phyloP scores from a whole-genome alignment of 139 green algal genomes.

The Picochlorum sp. region DNA sequence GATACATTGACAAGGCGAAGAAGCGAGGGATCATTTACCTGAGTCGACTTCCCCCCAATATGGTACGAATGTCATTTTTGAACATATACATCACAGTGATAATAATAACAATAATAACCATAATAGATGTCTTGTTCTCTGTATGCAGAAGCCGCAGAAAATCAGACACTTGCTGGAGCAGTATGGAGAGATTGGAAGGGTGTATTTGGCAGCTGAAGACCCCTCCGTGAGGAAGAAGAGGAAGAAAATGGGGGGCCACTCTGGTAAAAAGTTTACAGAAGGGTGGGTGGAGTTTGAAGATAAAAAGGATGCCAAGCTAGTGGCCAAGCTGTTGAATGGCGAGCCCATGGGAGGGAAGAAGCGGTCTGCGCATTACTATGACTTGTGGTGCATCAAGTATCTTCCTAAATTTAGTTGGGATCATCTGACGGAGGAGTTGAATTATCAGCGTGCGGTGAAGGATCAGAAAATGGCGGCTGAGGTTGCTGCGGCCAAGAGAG shows the following conservation, averaged over 20 bases:
- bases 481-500: constrained; percentile 73
- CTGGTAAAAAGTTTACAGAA: constrained; percentile 89
- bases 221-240: constrained; percentile 29
- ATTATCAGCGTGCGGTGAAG: constrained; percentile 58
- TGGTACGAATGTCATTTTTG: constrained; percentile 24
- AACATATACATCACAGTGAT: too few relatives aligned
- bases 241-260: constrained; percentile 58
- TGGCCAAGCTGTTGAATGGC: constrained; percentile 53
- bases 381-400: constrained; percentile 94
- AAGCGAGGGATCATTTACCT: constrained; percentile 77
- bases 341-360: constrained; percentile 68
- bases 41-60: constrained; percentile 55
- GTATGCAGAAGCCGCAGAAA: constrained; percentile 80
- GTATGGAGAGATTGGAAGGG: constrained; percentile 61
- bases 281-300: constrained; percentile 95
- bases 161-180: constrained; percentile 74
- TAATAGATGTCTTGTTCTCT: background rate
- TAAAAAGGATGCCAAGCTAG: constrained; percentile 76
- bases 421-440: constrained; percentile 89
- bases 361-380: constrained; percentile 73
- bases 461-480: constrained; percentile 85
- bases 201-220: constrained; percentile 85
- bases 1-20: constrained; percentile 17
- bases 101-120: too few relatives aligned
- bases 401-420: constrained; percentile 95